Base-by-base conservation (phyloP, 1,284 basidiomycete genomes). In the Leccinum fallax region DNA sequence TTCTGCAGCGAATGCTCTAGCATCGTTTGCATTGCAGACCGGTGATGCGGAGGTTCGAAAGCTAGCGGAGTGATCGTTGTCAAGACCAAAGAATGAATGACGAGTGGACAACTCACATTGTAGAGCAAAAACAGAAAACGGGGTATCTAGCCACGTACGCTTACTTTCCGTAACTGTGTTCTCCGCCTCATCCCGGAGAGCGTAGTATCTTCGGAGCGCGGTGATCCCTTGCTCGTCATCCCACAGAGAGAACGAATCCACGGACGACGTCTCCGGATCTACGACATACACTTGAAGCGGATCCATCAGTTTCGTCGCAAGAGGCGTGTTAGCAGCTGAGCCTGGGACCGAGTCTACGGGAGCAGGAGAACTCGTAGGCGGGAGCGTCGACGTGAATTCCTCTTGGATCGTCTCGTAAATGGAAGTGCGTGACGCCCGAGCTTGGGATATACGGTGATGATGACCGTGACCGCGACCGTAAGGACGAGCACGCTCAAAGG, bases 361-460 rank as follows among this genome's bases (percentile, higher is more conserved):
- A 30, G 28, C 9, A 1, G 65, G 53, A 6, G 71, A 65, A 4
- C 51, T 59, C 55, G 64, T 64, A 5, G 81, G 75, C 2, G 79
- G 79, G 0, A 80, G 72, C 1, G 80, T 76, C 54, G 74, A 77
- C 1, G 80, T 79, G 7, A 80, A 72, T 65, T 93, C 91, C 65
- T 93, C 90, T 57, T 90, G 81, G 58, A 93, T 92, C 0, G 88
- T 92, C 70, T 92, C 90, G 63, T 91, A 92, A 1, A 90, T 81
- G 0, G 90, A 92, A 0, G 85, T 78, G 3, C 87, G 80, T 9
- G 88, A 88, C 11, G 82, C 81, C 21, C 83, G 83, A 52, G 83
- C 81, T 59, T 86, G 81, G 11, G 89, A 90, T 55, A 85, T 82
- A 3, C 88, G 84, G 56, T 87, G 85, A 55, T 86, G 86, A 71